Evolutionary conservation across 2,329 filamentous ascomycete genomes (phyloP), one percentile per base, ranked within the genome.

Genomic region (Verticillium klebahnii): DNA sequence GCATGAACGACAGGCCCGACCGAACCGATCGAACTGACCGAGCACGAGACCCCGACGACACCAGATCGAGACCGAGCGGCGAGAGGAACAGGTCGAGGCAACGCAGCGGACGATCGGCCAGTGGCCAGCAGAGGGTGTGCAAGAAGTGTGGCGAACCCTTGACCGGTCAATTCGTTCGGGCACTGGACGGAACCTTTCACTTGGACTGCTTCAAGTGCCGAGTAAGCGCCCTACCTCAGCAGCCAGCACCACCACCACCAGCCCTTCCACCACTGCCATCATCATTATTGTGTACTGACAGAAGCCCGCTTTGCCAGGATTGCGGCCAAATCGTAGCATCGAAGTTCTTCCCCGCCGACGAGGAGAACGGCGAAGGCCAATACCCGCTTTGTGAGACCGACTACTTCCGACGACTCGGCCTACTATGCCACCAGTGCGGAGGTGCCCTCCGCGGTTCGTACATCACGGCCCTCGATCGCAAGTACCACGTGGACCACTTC

Each of bases 401-500:
- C 77, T 99, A 99, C 76, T 99, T 99, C 76, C 87, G 93, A 69
- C 87, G 95, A 63, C 85, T 99, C 19, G 93, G 94, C 65, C 83
- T 99, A 55, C 83, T 99, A 54, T 99, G 95, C 75, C 91, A 91
- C 75, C 89, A 95, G 65, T 99, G 95, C 74, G 92, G 93, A 67
- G 92, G 93, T 63, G 95, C 95, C 57, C 84, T 99, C 23, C 90
- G 95, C 65, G 95, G 95, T 56, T 98, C 95, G 5, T 99, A 99
- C 77, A 99, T 99, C 72, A 99, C 95, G 17, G 95, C 95, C 3
- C 84, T 99, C 60, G 95, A 99, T 69, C 91, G 92, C 70, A 99
- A 99, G 79, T 99, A 99, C 76, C 95, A 97, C 76, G 96, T 99
- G 67, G 94, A 98, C 75, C 95, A 99, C 78, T 99, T 99, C 72